Conservation (phyloP, 169 alveolate genomes). For the Miamiensis avidus region DNA sequence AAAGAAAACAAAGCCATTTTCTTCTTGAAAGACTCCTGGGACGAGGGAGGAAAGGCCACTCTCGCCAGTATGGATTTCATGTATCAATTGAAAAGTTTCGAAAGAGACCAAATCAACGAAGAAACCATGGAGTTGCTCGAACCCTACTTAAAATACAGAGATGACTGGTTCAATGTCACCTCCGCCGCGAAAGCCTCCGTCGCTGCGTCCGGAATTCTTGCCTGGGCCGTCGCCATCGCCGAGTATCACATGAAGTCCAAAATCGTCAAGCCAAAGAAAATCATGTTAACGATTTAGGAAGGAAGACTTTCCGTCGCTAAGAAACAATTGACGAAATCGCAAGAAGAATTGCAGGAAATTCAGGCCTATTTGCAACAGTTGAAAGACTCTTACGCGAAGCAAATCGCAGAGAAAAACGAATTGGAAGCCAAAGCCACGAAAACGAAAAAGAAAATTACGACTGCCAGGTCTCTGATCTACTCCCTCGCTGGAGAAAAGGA, state of each 20-base stretch:
- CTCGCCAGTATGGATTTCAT: slow-evolving; percentile 88
- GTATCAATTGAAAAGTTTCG: slow-evolving; percentile 86
- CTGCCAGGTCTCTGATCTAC: slow-evolving; percentile 93
- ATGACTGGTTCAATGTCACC: slow-evolving; percentile 87
- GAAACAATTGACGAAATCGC: slow-evolving; percentile 91
- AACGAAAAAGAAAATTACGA: slow-evolving; percentile 91
- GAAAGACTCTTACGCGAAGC: slow-evolving; percentile 88
- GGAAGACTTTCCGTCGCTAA: slow-evolving; percentile 90
- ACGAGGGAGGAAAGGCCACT: slow-evolving; percentile 87
- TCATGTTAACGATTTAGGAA: slow-evolving; percentile 88
- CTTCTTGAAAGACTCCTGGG: slow-evolving; percentile 92
- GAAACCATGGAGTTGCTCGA: slow-evolving; percentile 94
- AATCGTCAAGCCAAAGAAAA: slow-evolving; percentile 96
- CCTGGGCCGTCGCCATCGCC: slow-evolving; percentile 94
- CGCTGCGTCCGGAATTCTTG: slow-evolving; percentile 90
- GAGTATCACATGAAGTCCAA: slow-evolving; percentile 94
- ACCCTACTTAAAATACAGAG: slow-evolving; percentile 90
- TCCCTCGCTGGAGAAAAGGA: slow-evolving; percentile 94
- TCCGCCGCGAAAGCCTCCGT: slow-evolving; percentile 78
- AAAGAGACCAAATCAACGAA: slow-evolving; percentile 95
- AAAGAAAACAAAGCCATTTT: slow-evolving; percentile 57
- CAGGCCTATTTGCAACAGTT: slow-evolving; percentile 86
- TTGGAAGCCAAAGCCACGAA: slow-evolving; percentile 91
- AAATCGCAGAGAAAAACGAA: slow-evolving; percentile 89
- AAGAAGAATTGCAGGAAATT: slow-evolving; percentile 89